phyloP scores from a whole-genome alignment of 208 protist species.

The Jaenimonas drosophilae region DNA sequence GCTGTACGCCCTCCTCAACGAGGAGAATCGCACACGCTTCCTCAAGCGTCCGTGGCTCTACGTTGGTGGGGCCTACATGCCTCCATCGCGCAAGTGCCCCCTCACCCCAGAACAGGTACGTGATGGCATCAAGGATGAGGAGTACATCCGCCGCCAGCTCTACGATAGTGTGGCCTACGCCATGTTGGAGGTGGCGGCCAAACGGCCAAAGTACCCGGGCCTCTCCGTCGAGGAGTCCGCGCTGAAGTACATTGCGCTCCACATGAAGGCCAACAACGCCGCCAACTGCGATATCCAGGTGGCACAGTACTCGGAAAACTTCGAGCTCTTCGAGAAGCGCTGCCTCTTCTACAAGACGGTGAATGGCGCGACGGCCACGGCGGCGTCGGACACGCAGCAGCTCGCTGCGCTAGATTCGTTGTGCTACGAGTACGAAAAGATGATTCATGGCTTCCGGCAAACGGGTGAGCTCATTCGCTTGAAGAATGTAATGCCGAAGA shows the following conservation, averaged over 20 bases:
- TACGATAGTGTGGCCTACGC: conserved; percentile 81
- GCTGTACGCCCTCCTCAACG: conserved; percentile 59
- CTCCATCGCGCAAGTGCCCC: conserved; percentile 54
- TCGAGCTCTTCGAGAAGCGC: conserved; percentile 44
- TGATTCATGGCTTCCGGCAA: too few relatives aligned
- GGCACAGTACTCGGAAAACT: conserved; percentile 53
- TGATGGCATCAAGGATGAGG: conserved; percentile 38
- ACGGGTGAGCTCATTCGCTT: too few relatives aligned
- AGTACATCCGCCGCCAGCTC: conserved; percentile 70
- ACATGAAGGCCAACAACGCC: conserved; percentile 78
- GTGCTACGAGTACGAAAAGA: conserved; percentile 28
- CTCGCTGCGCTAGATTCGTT: conserved; percentile 8
- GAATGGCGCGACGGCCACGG: conserved; percentile 2
- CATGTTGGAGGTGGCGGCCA: conserved; percentile 53
- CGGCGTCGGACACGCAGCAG: not conserved
- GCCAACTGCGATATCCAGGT: conserved; percentile 49
- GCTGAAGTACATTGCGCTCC: conserved; percentile 81
- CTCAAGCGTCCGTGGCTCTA: conserved; percentile 81
- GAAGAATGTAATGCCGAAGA: too few relatives aligned
- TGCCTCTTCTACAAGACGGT: conserved; percentile 49
- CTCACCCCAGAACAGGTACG: conserved; percentile 19
- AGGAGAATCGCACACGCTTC: conserved; percentile 46
- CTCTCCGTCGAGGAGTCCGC: conserved; percentile 78
- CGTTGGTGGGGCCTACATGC: conserved; percentile 46
- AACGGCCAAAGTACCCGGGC: conserved; percentile 75